Evolutionary conservation across 805 yeast species (phyloP).

Genomic region (Hanseniaspora thailandica): DNA sequence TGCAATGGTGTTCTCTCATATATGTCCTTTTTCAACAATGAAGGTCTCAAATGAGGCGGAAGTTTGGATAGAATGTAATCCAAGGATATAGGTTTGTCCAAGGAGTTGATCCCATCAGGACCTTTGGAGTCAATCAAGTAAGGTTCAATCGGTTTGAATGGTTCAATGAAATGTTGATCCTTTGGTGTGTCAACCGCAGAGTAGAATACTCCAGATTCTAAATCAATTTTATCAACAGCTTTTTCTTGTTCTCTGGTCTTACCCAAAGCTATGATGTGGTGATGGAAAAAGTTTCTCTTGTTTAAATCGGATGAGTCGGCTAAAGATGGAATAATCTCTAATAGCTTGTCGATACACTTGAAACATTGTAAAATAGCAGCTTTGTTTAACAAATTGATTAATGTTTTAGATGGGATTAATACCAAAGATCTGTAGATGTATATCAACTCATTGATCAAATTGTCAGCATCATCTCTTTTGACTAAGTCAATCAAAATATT

Average conservation of each 20-base stretch:
- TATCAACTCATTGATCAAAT: slow-evolving; percentile 36
- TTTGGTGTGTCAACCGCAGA: slow-evolving; percentile 30
- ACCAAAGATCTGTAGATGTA: slow-evolving; percentile 36
- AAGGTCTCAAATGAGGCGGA: slow-evolving; percentile 41
- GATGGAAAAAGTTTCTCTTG: slow-evolving; percentile 76
- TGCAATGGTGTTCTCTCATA: slow-evolving; percentile 79
- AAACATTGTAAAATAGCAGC: slow-evolving; percentile 47
- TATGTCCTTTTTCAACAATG: slow-evolving; percentile 56
- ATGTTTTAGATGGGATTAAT: slow-evolving; percentile 41
- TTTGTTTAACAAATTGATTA: slow-evolving; percentile 53
- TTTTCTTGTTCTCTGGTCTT: slow-evolving; percentile 35
- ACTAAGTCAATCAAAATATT: slow-evolving; percentile 23
- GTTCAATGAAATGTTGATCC: slow-evolving; percentile 5
- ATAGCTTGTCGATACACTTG: slow-evolving; percentile 46
- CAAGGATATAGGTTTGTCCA: slow-evolving; percentile 49
- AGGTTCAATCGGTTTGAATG: slow-evolving; percentile 34
- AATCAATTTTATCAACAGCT: neutral
- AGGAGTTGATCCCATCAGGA: slow-evolving; percentile 50
- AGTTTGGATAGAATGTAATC: slow-evolving; percentile 46
- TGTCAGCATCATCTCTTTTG: slow-evolving; percentile 35
- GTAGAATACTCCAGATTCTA: neutral
- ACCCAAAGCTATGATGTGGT: slow-evolving; percentile 67
- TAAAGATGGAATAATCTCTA: slow-evolving; percentile 40
- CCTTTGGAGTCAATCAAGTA: slow-evolving; percentile 46
- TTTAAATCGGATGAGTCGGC: slow-evolving; percentile 62